phyloP scores from a whole-genome alignment of 768 basidiomycete genomes.

The Boletus tomentosulus region DNA sequence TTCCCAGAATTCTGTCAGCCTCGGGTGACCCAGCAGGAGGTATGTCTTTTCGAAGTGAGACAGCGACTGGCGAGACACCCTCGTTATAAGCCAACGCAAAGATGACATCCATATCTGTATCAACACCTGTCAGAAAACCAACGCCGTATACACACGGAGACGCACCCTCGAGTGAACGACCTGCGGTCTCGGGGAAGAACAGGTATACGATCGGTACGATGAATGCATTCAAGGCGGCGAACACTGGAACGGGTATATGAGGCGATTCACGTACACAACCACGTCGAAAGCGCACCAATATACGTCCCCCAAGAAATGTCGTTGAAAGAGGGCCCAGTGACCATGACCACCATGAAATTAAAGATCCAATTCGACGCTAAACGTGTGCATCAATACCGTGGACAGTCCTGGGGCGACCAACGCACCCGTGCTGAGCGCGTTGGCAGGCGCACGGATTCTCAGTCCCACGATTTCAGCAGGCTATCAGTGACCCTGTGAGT shows the following conservation, averaged over 20 bases:
- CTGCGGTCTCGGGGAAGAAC: slow-evolving; percentile 60
- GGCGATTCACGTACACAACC: not conserved
- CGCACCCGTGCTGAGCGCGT: slow-evolving; percentile 53
- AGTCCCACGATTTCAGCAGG: slow-evolving; percentile 65
- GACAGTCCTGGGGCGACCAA: not conserved
- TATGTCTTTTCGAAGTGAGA: slow-evolving; percentile 43
- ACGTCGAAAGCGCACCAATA: slow-evolving; percentile 37
- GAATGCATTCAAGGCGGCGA: slow-evolving; percentile 53
- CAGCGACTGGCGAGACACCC: slow-evolving; percentile 40
- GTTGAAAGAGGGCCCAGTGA: slow-evolving; percentile 55
- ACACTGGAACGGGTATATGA: slow-evolving; percentile 33
- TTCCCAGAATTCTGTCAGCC: slow-evolving; percentile 42
- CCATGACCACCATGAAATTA: slow-evolving; percentile 58
- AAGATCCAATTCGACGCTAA: slow-evolving; percentile 48
- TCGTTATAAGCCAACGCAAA: slow-evolving; percentile 44
- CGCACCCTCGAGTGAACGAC: slow-evolving; percentile 53
- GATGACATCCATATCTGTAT: slow-evolving; percentile 42
- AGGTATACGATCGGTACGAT: slow-evolving; percentile 55
- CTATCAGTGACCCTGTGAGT: slow-evolving; percentile 24
- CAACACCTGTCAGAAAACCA: not conserved
- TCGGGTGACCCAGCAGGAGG: slow-evolving; percentile 42
- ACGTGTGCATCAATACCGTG: not conserved
- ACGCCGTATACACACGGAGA: not conserved
- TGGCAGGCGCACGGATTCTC: slow-evolving; percentile 58
- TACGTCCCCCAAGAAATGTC: slow-evolving; percentile 59